A percentile compares a stretch with the other conserved stretches of the same genome.
Evolutionary conservation across 108 stramenopile species (phyloP).

Genomic region (Nannochloropsis gaditana): DNA sequence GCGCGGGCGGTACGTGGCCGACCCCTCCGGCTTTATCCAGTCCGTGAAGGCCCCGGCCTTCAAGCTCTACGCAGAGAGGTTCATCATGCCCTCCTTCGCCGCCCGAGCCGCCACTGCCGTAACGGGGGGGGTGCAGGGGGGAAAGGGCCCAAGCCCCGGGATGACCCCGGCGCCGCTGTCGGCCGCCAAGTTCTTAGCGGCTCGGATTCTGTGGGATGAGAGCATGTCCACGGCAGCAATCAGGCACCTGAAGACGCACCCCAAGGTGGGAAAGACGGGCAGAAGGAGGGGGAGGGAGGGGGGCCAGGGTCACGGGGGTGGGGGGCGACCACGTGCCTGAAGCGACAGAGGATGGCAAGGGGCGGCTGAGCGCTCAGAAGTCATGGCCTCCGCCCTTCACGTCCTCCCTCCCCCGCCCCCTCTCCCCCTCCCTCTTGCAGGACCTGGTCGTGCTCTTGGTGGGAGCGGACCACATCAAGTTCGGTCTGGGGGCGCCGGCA

Average conservation of each 20-base stretch:
- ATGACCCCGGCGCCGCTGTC: not conserved
- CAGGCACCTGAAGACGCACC: not conserved
- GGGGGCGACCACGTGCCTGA: no score
- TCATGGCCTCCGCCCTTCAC: no score
- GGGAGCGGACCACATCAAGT: not conserved
- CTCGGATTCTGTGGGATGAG: conserved; percentile 16
- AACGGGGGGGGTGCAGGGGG: not conserved
- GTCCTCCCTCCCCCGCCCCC: no score
- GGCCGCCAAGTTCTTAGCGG: not conserved
- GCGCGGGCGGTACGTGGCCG: not conserved
- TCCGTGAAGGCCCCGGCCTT: not conserved
- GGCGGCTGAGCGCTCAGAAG: no score
- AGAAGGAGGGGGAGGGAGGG: no score
- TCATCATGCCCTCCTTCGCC: not conserved
- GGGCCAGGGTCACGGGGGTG: no score
- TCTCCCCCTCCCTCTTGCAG: not conserved
- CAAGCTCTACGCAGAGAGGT: not conserved
- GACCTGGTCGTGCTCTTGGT: not conserved
- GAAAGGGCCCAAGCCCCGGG: not conserved
- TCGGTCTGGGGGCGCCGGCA: not conserved
- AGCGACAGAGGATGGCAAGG: no score
- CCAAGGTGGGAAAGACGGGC: not conserved
- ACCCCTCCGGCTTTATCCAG: not conserved
- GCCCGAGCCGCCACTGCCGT: not conserved
- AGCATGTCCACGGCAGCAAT: not conserved